phyloP scores from a whole-genome alignment of 371 early-diverging fungal species.

The Rhizomucor pusillus region DNA sequence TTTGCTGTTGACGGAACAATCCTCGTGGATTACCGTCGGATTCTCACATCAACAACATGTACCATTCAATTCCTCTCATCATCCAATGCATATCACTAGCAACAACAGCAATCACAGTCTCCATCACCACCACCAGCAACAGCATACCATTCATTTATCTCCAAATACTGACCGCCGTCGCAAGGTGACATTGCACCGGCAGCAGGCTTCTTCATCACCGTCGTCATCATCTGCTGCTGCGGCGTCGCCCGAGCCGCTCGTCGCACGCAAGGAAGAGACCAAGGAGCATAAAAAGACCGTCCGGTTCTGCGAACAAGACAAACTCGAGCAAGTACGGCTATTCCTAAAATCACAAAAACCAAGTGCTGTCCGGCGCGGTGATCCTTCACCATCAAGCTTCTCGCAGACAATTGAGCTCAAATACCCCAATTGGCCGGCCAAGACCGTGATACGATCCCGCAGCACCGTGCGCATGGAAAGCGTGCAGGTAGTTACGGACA shows the following conservation, averaged over 20 bases:
- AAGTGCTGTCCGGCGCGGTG: constrained; percentile 36
- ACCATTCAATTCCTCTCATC: not conserved
- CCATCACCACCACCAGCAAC: constrained; percentile 3
- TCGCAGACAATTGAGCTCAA: constrained; percentile 6
- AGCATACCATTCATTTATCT: not conserved
- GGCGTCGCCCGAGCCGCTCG: not conserved
- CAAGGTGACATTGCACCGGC: constrained; percentile 4
- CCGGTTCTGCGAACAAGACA: constrained; percentile 28
- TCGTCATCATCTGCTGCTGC: not conserved
- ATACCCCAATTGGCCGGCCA: constrained; percentile 33
- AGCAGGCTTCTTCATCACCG: too few species aligned
- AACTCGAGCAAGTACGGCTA: constrained; percentile 58
- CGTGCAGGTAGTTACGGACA: constrained; percentile 25
- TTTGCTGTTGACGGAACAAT: not conserved
- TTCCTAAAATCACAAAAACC: constrained; percentile 60
- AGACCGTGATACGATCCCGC: constrained; percentile 1
- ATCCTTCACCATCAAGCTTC: constrained; percentile 24
- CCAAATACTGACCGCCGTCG: constrained; percentile 6
- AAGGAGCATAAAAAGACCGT: constrained; percentile 30
- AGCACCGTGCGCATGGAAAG: constrained; percentile 25
- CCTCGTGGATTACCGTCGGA: too few species aligned
- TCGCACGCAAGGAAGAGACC: not conserved
- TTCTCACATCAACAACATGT: constrained; percentile 8
- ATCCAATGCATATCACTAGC: not conserved
- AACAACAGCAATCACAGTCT: not conserved